Conservation (phyloP, 2,329 filamentous ascomycete genomes). For the Trichoderma semiorbis region DNA sequence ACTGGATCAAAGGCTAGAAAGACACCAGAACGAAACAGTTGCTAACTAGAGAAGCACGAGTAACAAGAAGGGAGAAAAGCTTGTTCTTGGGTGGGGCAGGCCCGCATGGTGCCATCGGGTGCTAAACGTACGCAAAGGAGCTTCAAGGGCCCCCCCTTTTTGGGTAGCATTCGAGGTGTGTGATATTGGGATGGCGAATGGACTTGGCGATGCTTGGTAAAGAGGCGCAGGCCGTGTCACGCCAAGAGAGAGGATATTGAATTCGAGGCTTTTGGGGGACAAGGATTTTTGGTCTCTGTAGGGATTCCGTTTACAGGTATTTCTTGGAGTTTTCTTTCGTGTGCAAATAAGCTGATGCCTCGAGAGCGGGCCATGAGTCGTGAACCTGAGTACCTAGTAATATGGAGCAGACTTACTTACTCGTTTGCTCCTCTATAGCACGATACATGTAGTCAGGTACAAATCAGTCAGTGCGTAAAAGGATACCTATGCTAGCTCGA, state of each 20-base stretch:
- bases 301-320: background rate
- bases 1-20: background rate
- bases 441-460: background rate
- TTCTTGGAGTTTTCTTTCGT: background rate
- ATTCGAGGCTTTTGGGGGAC: background rate
- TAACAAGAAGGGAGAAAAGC: background rate
- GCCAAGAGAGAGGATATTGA: background rate
- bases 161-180: slow-evolving; percentile 4
- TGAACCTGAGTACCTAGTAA: background rate
- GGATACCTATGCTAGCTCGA: background rate
- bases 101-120: slow-evolving; percentile 19
- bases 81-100: slow-evolving; percentile 7
- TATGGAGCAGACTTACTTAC: background rate
- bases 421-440: background rate
- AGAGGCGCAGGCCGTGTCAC: background rate
- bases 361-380: background rate
- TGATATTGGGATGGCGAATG: background rate
- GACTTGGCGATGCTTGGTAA: background rate
- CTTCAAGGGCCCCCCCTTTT: background rate
- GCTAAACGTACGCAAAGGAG: slow-evolving; percentile 16
- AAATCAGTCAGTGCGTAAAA: background rate
- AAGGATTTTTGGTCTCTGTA: background rate
- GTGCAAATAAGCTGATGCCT: background rate
- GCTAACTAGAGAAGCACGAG: background rate
- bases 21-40: background rate